Evolutionary conservation across 768 basidiomycete species (phyloP).

Genomic region (Coprinopsis cinerea): DNA sequence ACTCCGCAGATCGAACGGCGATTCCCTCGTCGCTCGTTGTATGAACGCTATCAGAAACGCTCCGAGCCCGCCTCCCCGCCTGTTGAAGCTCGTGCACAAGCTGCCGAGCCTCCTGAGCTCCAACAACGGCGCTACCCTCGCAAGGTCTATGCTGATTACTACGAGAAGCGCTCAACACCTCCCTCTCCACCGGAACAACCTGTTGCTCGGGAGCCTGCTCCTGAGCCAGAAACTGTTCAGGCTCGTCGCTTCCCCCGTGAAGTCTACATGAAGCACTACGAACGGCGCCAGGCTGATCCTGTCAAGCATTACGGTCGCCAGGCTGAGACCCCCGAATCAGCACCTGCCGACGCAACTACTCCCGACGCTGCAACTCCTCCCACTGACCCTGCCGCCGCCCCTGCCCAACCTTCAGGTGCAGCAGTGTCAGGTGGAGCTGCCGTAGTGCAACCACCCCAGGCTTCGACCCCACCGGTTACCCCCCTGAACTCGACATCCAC

Average conservation of each 20-base stretch:
- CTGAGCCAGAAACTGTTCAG: not conserved
- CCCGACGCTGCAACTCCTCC: not conserved
- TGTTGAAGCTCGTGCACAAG: conserved; percentile 4
- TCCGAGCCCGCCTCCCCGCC: conserved; percentile 5
- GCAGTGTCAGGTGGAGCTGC: not conserved
- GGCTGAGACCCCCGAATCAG: not conserved
- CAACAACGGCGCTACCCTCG: conserved; percentile 7
- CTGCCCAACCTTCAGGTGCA: not conserved
- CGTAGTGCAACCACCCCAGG: not conserved
- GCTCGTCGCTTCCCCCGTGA: conserved; percentile 8
- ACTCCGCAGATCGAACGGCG: conserved; percentile 1
- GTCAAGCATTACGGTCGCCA: not conserved
- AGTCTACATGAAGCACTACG: conserved; percentile 10
- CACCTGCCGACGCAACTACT: not conserved
- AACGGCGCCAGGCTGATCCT: conserved; percentile 5
- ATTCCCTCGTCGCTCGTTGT: conserved; percentile 1
- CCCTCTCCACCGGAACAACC: conserved; percentile 1
- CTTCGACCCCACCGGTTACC: too few species aligned
- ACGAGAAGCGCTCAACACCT: conserved; percentile 1
- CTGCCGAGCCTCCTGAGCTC: not conserved
- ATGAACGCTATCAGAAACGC: conserved; percentile 2
- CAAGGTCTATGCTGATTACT: not conserved
- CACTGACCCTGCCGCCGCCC: not conserved
- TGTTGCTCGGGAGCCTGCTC: conserved; percentile 2
- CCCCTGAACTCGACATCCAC: too few species aligned